Conservation (phyloP, 1,139 yeast species). For the Lodderomyces margitis region DNA sequence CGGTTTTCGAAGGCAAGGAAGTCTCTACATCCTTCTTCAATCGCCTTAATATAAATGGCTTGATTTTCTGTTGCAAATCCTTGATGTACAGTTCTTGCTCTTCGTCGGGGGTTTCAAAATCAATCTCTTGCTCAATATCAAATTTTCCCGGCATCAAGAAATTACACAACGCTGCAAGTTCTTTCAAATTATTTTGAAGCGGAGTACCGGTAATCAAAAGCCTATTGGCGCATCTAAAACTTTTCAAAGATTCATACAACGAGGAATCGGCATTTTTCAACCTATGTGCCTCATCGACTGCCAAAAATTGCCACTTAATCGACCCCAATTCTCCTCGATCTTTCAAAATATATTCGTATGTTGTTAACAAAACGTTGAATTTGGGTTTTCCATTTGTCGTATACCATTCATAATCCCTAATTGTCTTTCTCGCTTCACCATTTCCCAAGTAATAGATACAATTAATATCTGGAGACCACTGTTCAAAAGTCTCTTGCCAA, state of each 20-base stretch:
- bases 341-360: constrained; percentile 92
- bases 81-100: constrained; percentile 88
- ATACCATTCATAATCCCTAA: constrained; percentile 84
- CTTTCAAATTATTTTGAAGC: constrained; percentile 90
- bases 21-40: constrained; percentile 96
- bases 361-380: constrained; percentile 84
- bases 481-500: constrained; percentile 98
- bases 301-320: constrained; percentile 92
- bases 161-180: constrained; percentile 90
- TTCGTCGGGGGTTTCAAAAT: constrained; percentile 82
- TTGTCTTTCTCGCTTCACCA: constrained; percentile 76
- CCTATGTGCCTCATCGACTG: constrained; percentile 98
- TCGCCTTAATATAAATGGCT: constrained; percentile 89
- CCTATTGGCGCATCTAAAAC: constrained; percentile 81
- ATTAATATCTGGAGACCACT: constrained; percentile 96
- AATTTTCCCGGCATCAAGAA: constrained; percentile 95
- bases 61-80: constrained; percentile 76
- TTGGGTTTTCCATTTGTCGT: constrained; percentile 64
- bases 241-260: constrained; percentile 79
- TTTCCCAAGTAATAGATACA: constrained; percentile 93
- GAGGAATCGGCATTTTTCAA: constrained; percentile 93
- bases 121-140: constrained; percentile 88
- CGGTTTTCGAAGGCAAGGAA: constrained; percentile 91
- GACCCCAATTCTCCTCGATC: constrained; percentile 78
- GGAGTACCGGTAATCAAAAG: constrained; percentile 97